Percentiles rank a stretch among this genome's conserved stretches.
These are phyloP conservation scores for Fomitopsis serialis DNA, from an alignment of 768 basidiomycete species.

Conservation along the genomic window DNA sequence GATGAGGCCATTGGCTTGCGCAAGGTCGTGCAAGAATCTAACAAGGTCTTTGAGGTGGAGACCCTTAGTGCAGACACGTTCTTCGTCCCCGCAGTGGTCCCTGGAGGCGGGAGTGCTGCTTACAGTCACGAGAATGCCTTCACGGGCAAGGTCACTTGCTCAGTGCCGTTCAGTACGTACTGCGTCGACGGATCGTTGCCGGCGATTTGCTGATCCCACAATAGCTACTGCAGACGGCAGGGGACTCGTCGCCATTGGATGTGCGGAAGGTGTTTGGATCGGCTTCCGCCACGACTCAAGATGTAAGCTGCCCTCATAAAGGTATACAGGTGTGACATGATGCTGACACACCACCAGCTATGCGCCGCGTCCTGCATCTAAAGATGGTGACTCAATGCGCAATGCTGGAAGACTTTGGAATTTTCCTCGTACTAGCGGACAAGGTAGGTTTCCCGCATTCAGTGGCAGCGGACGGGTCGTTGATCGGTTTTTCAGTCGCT, in stretches of 20 bases:
- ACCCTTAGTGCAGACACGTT: slow-evolving; percentile 88
- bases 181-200: not conserved
- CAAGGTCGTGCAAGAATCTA: slow-evolving; percentile 85
- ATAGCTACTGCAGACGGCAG: slow-evolving; percentile 80
- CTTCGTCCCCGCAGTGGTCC: slow-evolving; percentile 61
- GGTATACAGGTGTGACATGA: not conserved
- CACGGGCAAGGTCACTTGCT: slow-evolving; percentile 88
- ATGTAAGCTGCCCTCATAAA: slow-evolving; percentile 45
- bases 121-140: slow-evolving; percentile 69
- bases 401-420: slow-evolving; percentile 93
- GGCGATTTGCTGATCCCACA: slow-evolving; percentile 9
- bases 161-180: slow-evolving; percentile 81
- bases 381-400: slow-evolving; percentile 94
- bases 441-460: slow-evolving; percentile 45
- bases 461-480: not conserved
- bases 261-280: slow-evolving; percentile 94
- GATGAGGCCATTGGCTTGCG: slow-evolving; percentile 85
- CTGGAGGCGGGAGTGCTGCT: slow-evolving; percentile 38
- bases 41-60: slow-evolving; percentile 92
- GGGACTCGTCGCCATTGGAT: slow-evolving; percentile 87
- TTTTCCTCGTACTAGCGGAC: slow-evolving; percentile 93
- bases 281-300: slow-evolving; percentile 84
- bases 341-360: slow-evolving; percentile 40
- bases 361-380: slow-evolving; percentile 89
- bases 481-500: slow-evolving; percentile 47